phyloP scores from a whole-genome alignment of 495 filamentous ascomycete species.

The Platismatia glauca region DNA sequence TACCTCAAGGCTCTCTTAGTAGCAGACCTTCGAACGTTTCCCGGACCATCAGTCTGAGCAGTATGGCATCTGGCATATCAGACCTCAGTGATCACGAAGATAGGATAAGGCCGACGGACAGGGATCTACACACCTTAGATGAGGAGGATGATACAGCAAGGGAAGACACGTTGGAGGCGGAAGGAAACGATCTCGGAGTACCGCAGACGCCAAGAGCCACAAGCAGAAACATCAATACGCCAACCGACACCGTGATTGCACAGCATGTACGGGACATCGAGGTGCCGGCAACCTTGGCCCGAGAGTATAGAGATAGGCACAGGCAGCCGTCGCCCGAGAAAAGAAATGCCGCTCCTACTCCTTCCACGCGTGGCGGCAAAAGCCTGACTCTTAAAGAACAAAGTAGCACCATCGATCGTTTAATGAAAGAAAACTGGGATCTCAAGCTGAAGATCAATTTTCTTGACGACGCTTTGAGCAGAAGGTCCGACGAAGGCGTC shows the following conservation, averaged over 20 bases:
- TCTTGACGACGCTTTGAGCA: constrained; percentile 75
- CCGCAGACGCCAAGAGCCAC: constrained; percentile 38
- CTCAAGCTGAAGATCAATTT: constrained; percentile 82
- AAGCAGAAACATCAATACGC: constrained; percentile 39
- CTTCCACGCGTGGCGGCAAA: constrained; percentile 56
- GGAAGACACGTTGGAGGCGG: constrained; percentile 35
- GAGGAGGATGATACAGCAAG: constrained; percentile 45
- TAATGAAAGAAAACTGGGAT: constrained; percentile 89
- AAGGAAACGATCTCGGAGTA: constrained; percentile 33
- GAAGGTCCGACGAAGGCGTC: constrained; percentile 89
- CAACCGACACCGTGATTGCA: constrained; percentile 81
- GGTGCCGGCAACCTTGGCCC: constrained; percentile 78
- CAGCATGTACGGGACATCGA: constrained; percentile 81
- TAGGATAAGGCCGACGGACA: constrained; percentile 38
- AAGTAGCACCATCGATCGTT: constrained; percentile 87
- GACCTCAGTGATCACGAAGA: constrained; percentile 55
- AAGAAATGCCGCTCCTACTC: constrained; percentile 40
- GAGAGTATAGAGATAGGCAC: constrained; percentile 65
- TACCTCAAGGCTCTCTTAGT: constrained; percentile 49
- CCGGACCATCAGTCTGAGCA: constrained; percentile 80
- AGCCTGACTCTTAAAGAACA: constrained; percentile 94
- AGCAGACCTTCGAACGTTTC: constrained; percentile 47
- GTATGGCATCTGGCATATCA: constrained; percentile 87
- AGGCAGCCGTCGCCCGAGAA: constrained; percentile 48
- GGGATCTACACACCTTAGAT: constrained; percentile 49